Percentiles rank a stretch among this genome's conserved stretches.
Evolutionary conservation across 352 stramenopile genomes (phyloP).

Genomic region (Phytophthora pisi): DNA sequence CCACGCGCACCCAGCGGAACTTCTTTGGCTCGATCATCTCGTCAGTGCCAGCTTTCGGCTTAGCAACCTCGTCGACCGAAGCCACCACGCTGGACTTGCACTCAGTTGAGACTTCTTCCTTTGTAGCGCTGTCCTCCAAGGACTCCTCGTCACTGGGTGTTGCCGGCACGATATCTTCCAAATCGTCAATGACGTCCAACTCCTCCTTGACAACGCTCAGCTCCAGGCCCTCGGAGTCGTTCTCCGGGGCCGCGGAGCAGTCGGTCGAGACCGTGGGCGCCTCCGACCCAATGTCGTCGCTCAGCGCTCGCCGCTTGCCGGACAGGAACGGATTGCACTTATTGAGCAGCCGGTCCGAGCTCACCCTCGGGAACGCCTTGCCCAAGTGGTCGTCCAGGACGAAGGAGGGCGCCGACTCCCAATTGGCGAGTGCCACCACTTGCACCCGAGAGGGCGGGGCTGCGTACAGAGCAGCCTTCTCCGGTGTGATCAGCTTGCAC

Average conservation of each 20-base stretch:
- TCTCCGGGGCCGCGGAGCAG: constrained; percentile 28
- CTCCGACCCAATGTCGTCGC: constrained; percentile 33
- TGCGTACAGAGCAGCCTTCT: constrained; percentile 14
- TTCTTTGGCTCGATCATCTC: not conserved
- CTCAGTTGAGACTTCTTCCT: not conserved
- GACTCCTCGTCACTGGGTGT: not conserved
- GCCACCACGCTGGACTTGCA: not conserved
- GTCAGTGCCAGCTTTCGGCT: not conserved
- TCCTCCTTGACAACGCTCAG: constrained; percentile 18
- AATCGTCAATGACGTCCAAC: not conserved
- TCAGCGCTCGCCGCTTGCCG: constrained; percentile 26
- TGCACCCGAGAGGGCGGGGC: constrained; percentile 15
- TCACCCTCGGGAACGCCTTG: constrained; percentile 13
- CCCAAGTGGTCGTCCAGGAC: constrained; percentile 28
- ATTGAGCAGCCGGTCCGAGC: constrained; percentile 31
- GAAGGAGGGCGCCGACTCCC: constrained; percentile 32
- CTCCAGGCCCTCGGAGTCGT: constrained; percentile 14
- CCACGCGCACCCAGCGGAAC: constrained; percentile 24
- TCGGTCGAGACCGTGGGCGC: constrained; percentile 33
- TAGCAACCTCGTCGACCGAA: not conserved
- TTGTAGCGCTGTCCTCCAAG: not conserved
- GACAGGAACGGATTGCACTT: constrained; percentile 45
- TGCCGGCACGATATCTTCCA: not conserved
- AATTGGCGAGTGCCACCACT: constrained; percentile 35
- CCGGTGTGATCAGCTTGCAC: constrained; percentile 28